Base-by-base conservation (phyloP, 139 green algal genomes). In the Chara braunii region DNA sequence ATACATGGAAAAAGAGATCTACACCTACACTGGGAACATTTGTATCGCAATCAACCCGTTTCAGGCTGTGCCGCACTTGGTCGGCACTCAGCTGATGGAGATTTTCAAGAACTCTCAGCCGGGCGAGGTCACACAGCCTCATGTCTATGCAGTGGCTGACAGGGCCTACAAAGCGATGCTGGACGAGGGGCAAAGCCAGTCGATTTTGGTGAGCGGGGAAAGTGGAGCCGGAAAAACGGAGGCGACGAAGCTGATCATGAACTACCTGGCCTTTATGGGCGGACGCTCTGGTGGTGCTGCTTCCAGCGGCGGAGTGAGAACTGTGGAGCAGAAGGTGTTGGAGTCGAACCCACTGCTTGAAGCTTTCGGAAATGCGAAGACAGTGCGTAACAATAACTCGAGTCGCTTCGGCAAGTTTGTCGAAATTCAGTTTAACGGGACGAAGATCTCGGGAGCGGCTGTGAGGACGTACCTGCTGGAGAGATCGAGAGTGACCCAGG, bases 321-420 rank as follows among this genome's bases (percentile, higher is more conserved):
- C n/a, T 22, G 26, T 24, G 2, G 54, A 51, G 2, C 22, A 23
- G 1, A 2, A 2, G 18, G 29, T n/a, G 29, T n/a, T 18, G n/a
- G 40, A 65, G 51, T 78, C 70, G 3, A 80, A 79, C 24, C 70
- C 59, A 2, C 11, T 79, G 2, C 56, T 79, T 5, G 70, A 79
- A 22, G 70, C 70, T 9, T 79, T 79, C 45, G 70, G 70, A 28
- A 79, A 79, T 36, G 70, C 70, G 68, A 79, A 79, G 68, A 79
- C 70, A 1, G 51, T 79, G 56, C 58, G 70, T 11, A 79, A 79
- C 53, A 34, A 80, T 43, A 79, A 79, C 54, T 80, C 68, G 24
- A 68, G 29, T 7, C 86, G 93, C 23, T 99, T 99, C 68, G 93
- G 93, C 12, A 99, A 99, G 80, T 99, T 96, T 69, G 87, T 95